Base-by-base conservation (phyloP, 306 rosid species). In the Sicyos edulis region DNA sequence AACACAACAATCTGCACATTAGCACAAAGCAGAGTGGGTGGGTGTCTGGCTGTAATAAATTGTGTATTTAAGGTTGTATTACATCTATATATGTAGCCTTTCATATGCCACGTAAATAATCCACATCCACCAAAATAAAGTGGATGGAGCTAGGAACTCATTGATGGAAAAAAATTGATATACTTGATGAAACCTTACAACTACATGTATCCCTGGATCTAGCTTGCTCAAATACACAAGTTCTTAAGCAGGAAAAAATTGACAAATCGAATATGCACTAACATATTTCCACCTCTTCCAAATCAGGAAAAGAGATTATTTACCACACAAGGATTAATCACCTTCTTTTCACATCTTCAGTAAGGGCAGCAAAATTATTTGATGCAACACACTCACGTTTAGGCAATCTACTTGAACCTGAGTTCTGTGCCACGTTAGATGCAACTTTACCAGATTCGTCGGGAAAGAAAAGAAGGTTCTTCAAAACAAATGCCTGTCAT, bases 401-500 rank as follows among this genome's bases (percentile, higher is more conserved):
- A 74, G 80, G 78, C 70, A 73, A 75, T 22, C 77, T 82, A 73
- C 85, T 82, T 68, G 74, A 68, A 81, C 86, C 87, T 70, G 71
- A 80, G 71, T 72, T 67, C 55, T 82, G 87, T 72, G 87, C 78
- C 81, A 74, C 61, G 72, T 22, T 74, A 54, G 87, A 71, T 54
- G 62, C 80, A 65, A 79, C 85, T 78, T 78, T 80, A 37, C 79
- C 86, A 72, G 80, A 79, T 82, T 86, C 92, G 29, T 84, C 79
- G 12, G 73, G 80, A 77, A 83, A 82, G 91, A 89, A 93, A 78
- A 93, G 75, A 62, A 93, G 81, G 84, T 90, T 82, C 84, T 90
- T 93, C 79, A 93, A 85, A 81, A 93, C 98, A 81, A 84, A 87
- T 61, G 97, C 98, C 98, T 93, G 97, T 62, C 72, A 77, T 52